Percentiles rank a stretch among this genome's conserved stretches.
Evolutionary conservation across 306 rosid species (phyloP).

Genomic region (Pterocarpus santalinus): DNA sequence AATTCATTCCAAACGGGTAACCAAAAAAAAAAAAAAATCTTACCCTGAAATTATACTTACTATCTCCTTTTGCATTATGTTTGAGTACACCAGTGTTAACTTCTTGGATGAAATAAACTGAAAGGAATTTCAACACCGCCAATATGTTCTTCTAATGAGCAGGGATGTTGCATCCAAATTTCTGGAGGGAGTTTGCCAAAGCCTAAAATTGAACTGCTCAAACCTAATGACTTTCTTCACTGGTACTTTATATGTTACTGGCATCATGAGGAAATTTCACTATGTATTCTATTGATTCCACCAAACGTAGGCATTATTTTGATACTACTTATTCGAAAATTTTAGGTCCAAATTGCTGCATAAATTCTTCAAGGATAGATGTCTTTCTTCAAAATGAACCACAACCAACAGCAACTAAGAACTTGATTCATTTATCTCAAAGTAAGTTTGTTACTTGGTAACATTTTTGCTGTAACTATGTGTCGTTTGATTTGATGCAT

Average conservation of each 20-base stretch:
- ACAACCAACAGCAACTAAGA: slow-evolving; percentile 83
- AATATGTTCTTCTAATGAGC: slow-evolving; percentile 30
- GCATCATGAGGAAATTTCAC: slow-evolving; percentile 10
- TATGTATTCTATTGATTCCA: neutral
- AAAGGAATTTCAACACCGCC: neutral
- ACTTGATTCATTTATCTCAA: slow-evolving; percentile 82
- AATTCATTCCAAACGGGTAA: slow-evolving; percentile 71
- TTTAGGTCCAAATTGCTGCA: slow-evolving; percentile 83
- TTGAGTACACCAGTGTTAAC: neutral
- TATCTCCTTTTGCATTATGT: neutral
- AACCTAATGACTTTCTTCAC: slow-evolving; percentile 61
- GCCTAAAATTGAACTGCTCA: slow-evolving; percentile 62
- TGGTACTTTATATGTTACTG: slow-evolving; percentile 52
- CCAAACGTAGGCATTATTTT: neutral
- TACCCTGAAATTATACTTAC: neutral
- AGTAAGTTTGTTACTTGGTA: slow-evolving; percentile 53
- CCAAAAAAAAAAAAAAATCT: neutral
- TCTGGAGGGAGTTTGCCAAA: slow-evolving; percentile 55
- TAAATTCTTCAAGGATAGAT: slow-evolving; percentile 63
- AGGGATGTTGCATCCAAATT: slow-evolving; percentile 54
- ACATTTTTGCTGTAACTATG: neutral
- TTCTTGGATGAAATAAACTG: neutral
- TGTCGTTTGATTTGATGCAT: slow-evolving; percentile 19
- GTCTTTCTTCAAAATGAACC: slow-evolving; percentile 65
- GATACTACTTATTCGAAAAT: neutral